A percentile compares a stretch with the other conserved stretches of the same genome.
Conservation (phyloP, 768 basidiomycete genomes). For the Tylopilus plumbeoviolaceoides region DNA sequence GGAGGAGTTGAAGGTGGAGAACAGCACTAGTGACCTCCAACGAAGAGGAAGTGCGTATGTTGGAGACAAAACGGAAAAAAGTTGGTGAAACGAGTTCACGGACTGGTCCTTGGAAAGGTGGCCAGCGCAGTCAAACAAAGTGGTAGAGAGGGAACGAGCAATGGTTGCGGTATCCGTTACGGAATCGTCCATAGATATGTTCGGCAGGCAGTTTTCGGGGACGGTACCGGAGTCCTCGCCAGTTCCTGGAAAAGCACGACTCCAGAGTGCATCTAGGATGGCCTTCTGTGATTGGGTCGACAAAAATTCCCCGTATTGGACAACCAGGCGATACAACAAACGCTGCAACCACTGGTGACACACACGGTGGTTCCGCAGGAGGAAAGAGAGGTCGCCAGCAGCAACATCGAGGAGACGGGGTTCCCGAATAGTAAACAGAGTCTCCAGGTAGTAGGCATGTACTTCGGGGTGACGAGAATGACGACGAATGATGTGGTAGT, state of each 20-base stretch:
- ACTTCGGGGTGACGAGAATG: constrained; percentile 38
- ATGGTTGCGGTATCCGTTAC: constrained; percentile 7
- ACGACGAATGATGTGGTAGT: constrained; percentile 39
- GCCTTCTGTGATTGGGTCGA: constrained; percentile 27
- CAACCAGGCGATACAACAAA: constrained; percentile 40
- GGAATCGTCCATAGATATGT: neutral
- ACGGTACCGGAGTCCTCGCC: neutral
- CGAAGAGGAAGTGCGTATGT: constrained; percentile 28
- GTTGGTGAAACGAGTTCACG: neutral
- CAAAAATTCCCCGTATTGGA: constrained; percentile 26
- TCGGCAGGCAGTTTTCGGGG: neutral
- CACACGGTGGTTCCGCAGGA: constrained; percentile 31
- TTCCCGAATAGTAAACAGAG: constrained; percentile 33
- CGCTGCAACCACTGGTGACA: constrained; percentile 35
- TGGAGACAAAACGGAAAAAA: constrained; percentile 29
- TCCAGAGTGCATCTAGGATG: constrained; percentile 35
- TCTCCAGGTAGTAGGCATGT: constrained; percentile 45
- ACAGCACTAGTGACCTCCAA: constrained; percentile 41
- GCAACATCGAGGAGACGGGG: constrained; percentile 27
- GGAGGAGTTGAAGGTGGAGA: constrained; percentile 31
- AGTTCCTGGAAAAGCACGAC: constrained; percentile 25
- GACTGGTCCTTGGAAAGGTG: neutral
- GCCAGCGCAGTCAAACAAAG: constrained; percentile 5
- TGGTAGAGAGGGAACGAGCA: constrained; percentile 13
- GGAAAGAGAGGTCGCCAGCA: constrained; percentile 32